phyloP scores from a whole-genome alignment of 305 asterid genomes.

The Ruellia speciosa region DNA sequence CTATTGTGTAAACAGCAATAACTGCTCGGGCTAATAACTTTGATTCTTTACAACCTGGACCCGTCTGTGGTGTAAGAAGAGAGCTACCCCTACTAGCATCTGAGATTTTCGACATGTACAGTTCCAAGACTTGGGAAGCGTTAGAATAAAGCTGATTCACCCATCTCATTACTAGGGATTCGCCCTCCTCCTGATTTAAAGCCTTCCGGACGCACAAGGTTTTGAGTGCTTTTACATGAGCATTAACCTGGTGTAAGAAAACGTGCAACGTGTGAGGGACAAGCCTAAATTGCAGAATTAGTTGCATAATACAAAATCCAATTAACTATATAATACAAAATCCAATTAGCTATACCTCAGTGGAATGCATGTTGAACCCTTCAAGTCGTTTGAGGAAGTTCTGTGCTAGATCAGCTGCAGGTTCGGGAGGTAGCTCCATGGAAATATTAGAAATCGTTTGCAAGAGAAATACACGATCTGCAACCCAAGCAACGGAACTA shows the following conservation, averaged over 20 bases:
- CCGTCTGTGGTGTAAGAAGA: slow-evolving; percentile 48
- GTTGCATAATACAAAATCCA: too few relatives aligned
- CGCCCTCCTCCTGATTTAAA: slow-evolving; percentile 46
- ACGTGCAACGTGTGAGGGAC: too few relatives aligned
- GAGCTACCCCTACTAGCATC: slow-evolving; percentile 28
- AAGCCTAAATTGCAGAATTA: too few relatives aligned
- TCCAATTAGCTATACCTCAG: slow-evolving; percentile 57
- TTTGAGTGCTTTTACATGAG: slow-evolving; percentile 82
- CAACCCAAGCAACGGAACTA: slow-evolving; percentile 68
- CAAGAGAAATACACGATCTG: slow-evolving; percentile 79
- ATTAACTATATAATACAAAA: slow-evolving; percentile 3
- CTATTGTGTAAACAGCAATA: slow-evolving; percentile 72
- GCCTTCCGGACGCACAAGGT: slow-evolving; percentile 81
- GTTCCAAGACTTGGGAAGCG: slow-evolving; percentile 49
- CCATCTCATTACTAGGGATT: slow-evolving; percentile 63
- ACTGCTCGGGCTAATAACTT: slow-evolving; percentile 39
- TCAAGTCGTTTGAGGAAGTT: slow-evolving; percentile 67
- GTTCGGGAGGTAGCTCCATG: slow-evolving; percentile 66
- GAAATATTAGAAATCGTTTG: slow-evolving; percentile 86
- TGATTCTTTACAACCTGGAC: slow-evolving; percentile 31
- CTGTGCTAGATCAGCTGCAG: slow-evolving; percentile 89
- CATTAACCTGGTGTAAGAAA: slow-evolving; percentile 64
- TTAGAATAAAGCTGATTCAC: slow-evolving; percentile 54
- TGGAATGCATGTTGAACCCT: slow-evolving; percentile 77
- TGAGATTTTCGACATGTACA: slow-evolving; percentile 43